A percentile compares a stretch with the other conserved stretches of the same genome.
Evolutionary conservation across 352 stramenopile genomes (phyloP).

Genomic region (Phytophthora idaei): DNA sequence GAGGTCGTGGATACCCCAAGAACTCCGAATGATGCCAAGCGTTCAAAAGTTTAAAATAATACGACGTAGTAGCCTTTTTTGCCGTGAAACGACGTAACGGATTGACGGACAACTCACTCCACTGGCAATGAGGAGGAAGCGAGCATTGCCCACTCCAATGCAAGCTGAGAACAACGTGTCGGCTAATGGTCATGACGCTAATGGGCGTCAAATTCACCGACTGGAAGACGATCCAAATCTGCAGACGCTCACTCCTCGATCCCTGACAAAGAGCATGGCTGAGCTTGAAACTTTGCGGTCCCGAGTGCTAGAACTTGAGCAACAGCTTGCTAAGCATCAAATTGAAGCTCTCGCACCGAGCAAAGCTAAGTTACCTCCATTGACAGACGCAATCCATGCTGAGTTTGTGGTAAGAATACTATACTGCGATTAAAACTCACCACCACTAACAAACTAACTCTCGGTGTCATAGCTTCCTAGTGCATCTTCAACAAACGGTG

Average conservation of each 20-base stretch:
- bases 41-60: constrained; percentile 41
- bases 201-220: constrained; percentile 51
- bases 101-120: constrained; percentile 12
- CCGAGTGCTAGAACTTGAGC: constrained; percentile 57
- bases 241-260: constrained; percentile 55
- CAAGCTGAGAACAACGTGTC: constrained; percentile 8
- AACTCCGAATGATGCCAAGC: constrained; percentile 31
- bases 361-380: constrained; percentile 52
- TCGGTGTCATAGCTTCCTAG: constrained; percentile 13
- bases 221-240: constrained; percentile 52
- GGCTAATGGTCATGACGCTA: constrained; percentile 20
- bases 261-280: constrained; percentile 59
- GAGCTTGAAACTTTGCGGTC: constrained; percentile 57
- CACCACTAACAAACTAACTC: neutral
- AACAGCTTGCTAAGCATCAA: constrained; percentile 57
- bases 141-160: constrained; percentile 13
- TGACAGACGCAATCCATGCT: constrained; percentile 18
- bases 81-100: constrained; percentile 33
- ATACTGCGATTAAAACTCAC: neutral
- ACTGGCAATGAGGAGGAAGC: constrained; percentile 26
- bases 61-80: constrained; percentile 3
- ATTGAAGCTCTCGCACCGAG: constrained; percentile 43
- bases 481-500: constrained; percentile 1
- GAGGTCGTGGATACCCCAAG: constrained; percentile 78
- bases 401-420: constrained; percentile 15